A percentile compares a stretch with the other conserved stretches of the same genome.
Conservation (phyloP, 805 yeast genomes). For the Maudiozyma pseudohumilis region DNA sequence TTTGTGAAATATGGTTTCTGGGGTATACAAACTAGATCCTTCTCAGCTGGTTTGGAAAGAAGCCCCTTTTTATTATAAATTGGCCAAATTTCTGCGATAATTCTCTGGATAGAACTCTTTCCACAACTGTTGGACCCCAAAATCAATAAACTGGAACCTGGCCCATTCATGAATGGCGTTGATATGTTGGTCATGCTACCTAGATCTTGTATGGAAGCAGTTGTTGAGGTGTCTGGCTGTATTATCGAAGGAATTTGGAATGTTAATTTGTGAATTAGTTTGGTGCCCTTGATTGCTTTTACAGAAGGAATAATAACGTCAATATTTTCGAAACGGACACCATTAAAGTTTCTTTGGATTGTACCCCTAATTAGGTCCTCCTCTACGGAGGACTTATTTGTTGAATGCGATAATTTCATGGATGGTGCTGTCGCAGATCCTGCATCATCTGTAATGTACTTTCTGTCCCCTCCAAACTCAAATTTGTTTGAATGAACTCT, state of each 20-base stretch:
- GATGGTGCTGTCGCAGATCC: neutral
- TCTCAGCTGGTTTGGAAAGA: constrained; percentile 63
- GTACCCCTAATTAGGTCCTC: constrained; percentile 64
- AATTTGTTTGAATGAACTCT: constrained; percentile 57
- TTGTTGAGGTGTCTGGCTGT: constrained; percentile 17
- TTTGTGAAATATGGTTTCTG: constrained; percentile 76
- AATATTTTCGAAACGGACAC: constrained; percentile 73
- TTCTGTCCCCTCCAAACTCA: constrained; percentile 27
- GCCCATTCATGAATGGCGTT: constrained; percentile 23
- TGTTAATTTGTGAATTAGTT: constrained; percentile 50
- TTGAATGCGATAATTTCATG: neutral
- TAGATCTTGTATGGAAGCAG: constrained; percentile 32
- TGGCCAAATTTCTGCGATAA: constrained; percentile 89
- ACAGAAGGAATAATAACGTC: constrained; percentile 71
- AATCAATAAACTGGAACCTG: constrained; percentile 61
- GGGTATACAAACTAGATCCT: constrained; percentile 68
- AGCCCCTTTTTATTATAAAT: constrained; percentile 60
- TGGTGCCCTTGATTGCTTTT: constrained; percentile 51
- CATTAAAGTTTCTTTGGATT: constrained; percentile 63
- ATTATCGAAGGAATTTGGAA: constrained; percentile 38
- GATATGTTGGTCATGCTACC: constrained; percentile 13
- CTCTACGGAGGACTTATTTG: neutral
- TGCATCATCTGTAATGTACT: neutral
- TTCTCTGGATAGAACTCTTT: constrained; percentile 74
- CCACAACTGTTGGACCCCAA: constrained; percentile 88